phyloP scores from a whole-genome alignment of 352 stramenopile genomes.

The Pythium utonaiense region DNA sequence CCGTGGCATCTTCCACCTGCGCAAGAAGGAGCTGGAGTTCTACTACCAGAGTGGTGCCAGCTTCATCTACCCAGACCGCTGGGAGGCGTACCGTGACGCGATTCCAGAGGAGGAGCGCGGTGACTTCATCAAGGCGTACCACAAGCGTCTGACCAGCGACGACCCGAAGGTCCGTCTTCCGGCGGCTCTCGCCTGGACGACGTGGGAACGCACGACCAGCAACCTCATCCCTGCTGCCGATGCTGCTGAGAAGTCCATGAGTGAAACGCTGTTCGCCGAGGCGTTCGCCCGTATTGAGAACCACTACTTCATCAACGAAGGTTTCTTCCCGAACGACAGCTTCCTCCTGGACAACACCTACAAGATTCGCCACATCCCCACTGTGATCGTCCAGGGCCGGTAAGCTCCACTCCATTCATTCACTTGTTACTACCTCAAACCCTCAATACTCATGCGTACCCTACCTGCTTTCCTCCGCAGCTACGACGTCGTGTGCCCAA shows the following conservation, averaged over 20 bases:
- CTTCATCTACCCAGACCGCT: conserved; percentile 90
- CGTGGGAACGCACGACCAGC: conserved; percentile 88
- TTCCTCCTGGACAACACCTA: conserved; percentile 88
- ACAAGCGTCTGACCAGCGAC: conserved; percentile 84
- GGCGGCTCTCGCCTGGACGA: conserved; percentile 88
- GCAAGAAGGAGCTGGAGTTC: conserved; percentile 90
- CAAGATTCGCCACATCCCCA: conserved; percentile 91
- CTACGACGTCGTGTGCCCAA: conserved; percentile 74
- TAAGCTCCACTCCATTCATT: conserved; percentile 25
- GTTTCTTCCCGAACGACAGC: conserved; percentile 85
- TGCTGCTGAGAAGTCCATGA: conserved; percentile 74
- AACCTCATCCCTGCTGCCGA: conserved; percentile 72
- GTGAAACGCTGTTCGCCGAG: conserved; percentile 78
- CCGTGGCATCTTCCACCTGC: conserved; percentile 91
- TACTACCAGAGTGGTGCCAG: conserved; percentile 89
- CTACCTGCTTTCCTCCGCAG: too few relatives aligned
- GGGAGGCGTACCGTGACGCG: conserved; percentile 84
- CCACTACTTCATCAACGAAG: conserved; percentile 91
- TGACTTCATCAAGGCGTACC: conserved; percentile 84
- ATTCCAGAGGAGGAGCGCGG: conserved; percentile 86
- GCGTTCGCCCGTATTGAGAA: conserved; percentile 93
- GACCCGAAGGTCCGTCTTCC: conserved; percentile 78
- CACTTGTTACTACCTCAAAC: too few relatives aligned
- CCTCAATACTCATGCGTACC: too few relatives aligned
- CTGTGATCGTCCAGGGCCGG: conserved; percentile 89